Conservation (phyloP, 2,329 filamentous ascomycete species). For the Bipolaris gigantea region DNA sequence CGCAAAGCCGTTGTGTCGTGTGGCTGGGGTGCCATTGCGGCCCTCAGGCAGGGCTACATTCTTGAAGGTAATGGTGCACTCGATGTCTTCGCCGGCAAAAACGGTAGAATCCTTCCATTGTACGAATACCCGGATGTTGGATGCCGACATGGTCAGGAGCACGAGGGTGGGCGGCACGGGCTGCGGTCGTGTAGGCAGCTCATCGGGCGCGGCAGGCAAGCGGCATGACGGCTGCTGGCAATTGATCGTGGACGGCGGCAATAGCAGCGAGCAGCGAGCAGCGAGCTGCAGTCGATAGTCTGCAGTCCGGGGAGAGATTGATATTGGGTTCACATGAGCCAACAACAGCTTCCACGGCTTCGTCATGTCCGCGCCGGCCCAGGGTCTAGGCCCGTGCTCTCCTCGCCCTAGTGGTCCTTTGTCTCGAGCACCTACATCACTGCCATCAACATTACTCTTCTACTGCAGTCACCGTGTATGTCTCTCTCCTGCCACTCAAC, state of each 20-base stretch:
- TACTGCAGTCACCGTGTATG: neutral
- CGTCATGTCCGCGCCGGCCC: conserved; percentile 9
- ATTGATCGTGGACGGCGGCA: conserved; percentile 6
- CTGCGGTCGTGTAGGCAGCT: conserved; percentile 33
- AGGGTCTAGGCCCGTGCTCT: conserved; percentile 2
- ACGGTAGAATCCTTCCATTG: conserved; percentile 92
- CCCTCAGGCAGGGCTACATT: conserved; percentile 66
- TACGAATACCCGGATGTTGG: conserved; percentile 91
- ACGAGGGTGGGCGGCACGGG: conserved; percentile 27
- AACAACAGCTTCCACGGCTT: conserved; percentile 3
- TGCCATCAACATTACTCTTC: neutral
- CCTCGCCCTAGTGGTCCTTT: neutral
- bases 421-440: neutral
- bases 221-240: conserved; percentile 32
- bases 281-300: conserved; percentile 1
- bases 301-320: neutral
- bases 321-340: neutral
- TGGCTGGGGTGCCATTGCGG: conserved; percentile 35
- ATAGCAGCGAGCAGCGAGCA: conserved; percentile 13
- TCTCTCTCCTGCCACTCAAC: neutral
- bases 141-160: conserved; percentile 37
- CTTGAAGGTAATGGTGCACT: conserved; percentile 95
- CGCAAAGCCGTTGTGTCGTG: conserved; percentile 43
- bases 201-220: conserved; percentile 34
- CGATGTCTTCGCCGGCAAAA: conserved; percentile 93